Evolutionary conservation across 163 green algal species (phyloP).

Genomic region (Scenedesmus sp.): DNA sequence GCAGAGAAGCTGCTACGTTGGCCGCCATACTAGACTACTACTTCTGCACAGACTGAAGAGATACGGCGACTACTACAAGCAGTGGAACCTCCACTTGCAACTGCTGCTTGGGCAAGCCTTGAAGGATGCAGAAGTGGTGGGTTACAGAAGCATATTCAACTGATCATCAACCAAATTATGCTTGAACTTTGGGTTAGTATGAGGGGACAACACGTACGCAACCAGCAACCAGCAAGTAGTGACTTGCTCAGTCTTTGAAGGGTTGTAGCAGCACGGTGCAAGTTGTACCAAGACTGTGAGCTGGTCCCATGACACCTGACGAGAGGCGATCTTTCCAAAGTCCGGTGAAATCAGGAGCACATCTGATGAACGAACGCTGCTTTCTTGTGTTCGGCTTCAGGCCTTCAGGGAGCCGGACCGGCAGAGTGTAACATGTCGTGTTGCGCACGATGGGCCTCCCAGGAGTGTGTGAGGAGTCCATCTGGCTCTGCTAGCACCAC

Average conservation of each 20-base stretch:
- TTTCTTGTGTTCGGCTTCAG: background rate
- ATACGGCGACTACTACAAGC: too few species aligned
- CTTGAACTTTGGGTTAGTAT: too few species aligned
- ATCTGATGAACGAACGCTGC: too few species aligned
- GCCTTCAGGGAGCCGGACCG: background rate
- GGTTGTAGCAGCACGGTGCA: background rate
- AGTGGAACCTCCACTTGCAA: too few species aligned
- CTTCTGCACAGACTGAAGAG: too few species aligned
- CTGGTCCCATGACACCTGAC: background rate
- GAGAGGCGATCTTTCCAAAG: too few species aligned
- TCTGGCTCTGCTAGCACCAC: background rate
- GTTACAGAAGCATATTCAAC: too few species aligned
- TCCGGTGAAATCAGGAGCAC: too few species aligned
- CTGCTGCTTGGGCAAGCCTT: too few species aligned
- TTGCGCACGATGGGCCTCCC: background rate
- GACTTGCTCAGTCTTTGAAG: background rate
- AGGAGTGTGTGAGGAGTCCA: background rate
- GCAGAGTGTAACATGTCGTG: background rate
- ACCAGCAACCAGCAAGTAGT: background rate
- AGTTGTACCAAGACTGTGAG: background rate
- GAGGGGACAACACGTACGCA: too few species aligned
- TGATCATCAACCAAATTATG: too few species aligned
- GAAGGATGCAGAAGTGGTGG: too few species aligned
- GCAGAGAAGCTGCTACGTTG: background rate
- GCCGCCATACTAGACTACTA: background rate